phyloP scores from a whole-genome alignment of 1,284 basidiomycete genomes.

The Ganoderma sinense region DNA sequence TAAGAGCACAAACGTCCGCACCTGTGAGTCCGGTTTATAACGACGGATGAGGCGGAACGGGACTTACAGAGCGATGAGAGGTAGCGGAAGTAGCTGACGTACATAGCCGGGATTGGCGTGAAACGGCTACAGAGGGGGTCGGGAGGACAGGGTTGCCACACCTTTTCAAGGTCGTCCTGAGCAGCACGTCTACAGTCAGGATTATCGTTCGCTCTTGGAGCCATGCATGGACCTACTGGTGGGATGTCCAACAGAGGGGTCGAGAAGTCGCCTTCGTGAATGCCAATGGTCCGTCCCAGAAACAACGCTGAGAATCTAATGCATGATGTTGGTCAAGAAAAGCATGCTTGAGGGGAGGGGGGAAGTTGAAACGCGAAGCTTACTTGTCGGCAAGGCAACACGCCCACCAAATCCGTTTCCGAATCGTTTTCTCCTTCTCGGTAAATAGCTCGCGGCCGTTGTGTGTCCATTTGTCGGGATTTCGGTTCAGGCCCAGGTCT shows the following conservation, averaged over 20 bases:
- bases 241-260: conserved; percentile 69
- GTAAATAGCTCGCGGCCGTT: conserved; percentile 69
- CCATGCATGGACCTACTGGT: conserved; percentile 44
- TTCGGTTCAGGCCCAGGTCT: conserved; percentile 86
- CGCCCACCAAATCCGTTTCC: conserved; percentile 86
- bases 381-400: conserved; percentile 81
- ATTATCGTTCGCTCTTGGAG: not conserved
- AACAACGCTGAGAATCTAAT: conserved; percentile 32
- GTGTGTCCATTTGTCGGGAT: conserved; percentile 80
- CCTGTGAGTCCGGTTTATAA: not conserved
- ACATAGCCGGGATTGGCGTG: conserved; percentile 51
- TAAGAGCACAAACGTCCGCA: conserved; percentile 33
- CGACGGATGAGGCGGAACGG: conserved; percentile 4
- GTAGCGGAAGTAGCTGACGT: conserved; percentile 66
- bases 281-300: conserved; percentile 67
- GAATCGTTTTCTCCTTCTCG: conserved; percentile 72
- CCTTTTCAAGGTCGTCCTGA: conserved; percentile 60
- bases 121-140: conserved; percentile 46
- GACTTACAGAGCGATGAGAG: conserved; percentile 67
- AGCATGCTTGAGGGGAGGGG: not conserved
- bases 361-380: conserved; percentile 31
- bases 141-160: conserved; percentile 55
- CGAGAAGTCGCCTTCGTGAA: conserved; percentile 80
- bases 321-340: not conserved
- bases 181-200: not conserved